Evolutionary conservation across 1,139 yeast species (phyloP), one percentile per base, ranked within the genome.

Genomic region (Blastobotrys serpentis): DNA sequence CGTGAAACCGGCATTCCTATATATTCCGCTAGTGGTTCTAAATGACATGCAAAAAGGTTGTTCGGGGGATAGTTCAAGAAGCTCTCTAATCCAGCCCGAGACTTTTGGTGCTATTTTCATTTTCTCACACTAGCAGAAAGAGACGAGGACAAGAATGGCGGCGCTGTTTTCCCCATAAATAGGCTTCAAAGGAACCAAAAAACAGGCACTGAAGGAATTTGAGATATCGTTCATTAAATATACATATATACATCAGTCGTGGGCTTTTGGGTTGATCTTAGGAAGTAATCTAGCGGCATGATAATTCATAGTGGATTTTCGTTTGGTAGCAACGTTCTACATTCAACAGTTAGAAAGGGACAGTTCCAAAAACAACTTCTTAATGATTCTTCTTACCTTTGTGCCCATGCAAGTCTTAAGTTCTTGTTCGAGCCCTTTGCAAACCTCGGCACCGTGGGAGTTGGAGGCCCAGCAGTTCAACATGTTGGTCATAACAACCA

Each of bases 391-490:
- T 29, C 64, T 48, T 52, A 61, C 64, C 53, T 61, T 60, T 40
- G 69, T 67, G 44, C 70, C 72, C 79, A 78, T 75, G 61, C 86
- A 82, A 16, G 65, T 64, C 57, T 79, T 79, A 56, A 82, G 69
- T 37, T 79, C 80, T 22, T 60, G 69, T 61, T 84, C 95, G 50
- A 86, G 71, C 7, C 73, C 74, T 21, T 75, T 72, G 69, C 98
- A 90, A 42, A 71, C 76, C 10, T 75, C 70, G 18, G 84, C 75
- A 51, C 92, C 92, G 33, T 48, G 48, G 45, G 95, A 92, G 70
- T 88, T 86, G 26, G 96, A 86, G 3, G 97, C 95, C 98, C 98
- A 90, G 69, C 98, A 90, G 73, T 86, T 87, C 60, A 90, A 74
- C 67, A 90, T 75, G 42, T 87, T 84, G 4, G 94, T 82, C 92